Evolutionary conservation across 495 filamentous ascomycete genomes (phyloP), one percentile per base, ranked within the genome.

Genomic region (Neurospora tetraspora): DNA sequence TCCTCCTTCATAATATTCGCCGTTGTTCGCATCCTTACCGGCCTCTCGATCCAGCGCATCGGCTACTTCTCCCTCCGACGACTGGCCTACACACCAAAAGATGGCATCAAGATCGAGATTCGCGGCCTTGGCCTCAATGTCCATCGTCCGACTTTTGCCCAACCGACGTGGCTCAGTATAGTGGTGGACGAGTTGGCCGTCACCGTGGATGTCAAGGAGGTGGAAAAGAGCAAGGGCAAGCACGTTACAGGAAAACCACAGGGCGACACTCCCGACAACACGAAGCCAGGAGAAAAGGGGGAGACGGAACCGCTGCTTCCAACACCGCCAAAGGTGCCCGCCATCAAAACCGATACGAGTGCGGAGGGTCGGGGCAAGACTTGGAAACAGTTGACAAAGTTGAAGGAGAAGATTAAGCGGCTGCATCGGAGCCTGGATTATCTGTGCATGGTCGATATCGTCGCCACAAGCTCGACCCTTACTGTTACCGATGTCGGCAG

Each of bases 121-220:
- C 90, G 96, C 43, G 93, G 94, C 53, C 84, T 98, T 45, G 94
- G 96, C 31, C 85, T 98, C 69, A 90, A 92, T 45, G 77, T 98
- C 74, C 96, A 98, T 81, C 90, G 94, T 10, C 95, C 96, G 9
- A 97, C 96, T 18, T 98, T 98, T 80, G 92, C 94, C 23, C 94
- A 98, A 80, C 94, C 96, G 69, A 98, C 96, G 81, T 99, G 96
- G 96, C 82, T 98, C 73, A 97, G 93, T 77, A 85, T 99, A 42
- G 92, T 94, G 31, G 82, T 98, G 69, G 91, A 89, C 72, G 94
- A 97, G 73, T 82, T 97, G 42, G 91, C 88, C 61, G 85, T 98
- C n/a, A 94, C 92, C 0, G 78, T 98, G 34, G 93, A 98, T 80
- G 81, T 93, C 69, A 86, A 88, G 69, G 84, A 86, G 39, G 79